Base-by-base conservation (phyloP, 192 early-diverging fungal species). In the Backusella circina region DNA sequence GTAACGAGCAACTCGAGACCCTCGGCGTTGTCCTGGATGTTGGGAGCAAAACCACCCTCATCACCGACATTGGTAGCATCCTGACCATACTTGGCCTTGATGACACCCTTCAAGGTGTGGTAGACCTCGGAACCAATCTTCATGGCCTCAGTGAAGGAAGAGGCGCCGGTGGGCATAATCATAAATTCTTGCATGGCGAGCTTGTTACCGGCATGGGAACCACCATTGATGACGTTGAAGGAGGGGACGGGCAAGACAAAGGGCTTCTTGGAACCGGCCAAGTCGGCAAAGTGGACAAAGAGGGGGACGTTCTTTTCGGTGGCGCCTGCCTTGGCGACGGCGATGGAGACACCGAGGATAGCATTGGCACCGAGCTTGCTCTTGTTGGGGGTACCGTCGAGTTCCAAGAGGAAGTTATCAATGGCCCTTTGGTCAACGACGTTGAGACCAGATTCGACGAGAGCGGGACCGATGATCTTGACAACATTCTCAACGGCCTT, bases 101-200 rank as follows among this genome's bases (percentile, higher is more conserved):
- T 98, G 75, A 98, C 96, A n/a, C 78, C 80, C 91, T 99, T 98
- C 65, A 99, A 87, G 78, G 88, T 73, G 88, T 98, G 97, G 93
- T 98, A 99, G 77, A 97, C 96, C 86, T 99, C 97, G 50, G 93
- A 92, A 69, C 97, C 97, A 54, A 98, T 98, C 88, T 92, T 90
- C 95, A 99, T 96, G 77, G 97, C 97, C 85, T 99, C 96, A 38
- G 92, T 83, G 87, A 98, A 99, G 35, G 93, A 92, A 47, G 84
- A 68, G 35, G 97, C 97, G 76, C 97, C 97, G 57, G 95, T 96
- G 71, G 97, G 97, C 82, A 98, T 85, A 77, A 99, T 99, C 98
- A 99, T 99, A 88, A 98, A 99, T 86, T 99, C 98, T 85, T 99
- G 98, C 96, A 99, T 97, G 76, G 98, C 98, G 73, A 99, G 91